A percentile compares a stretch with the other conserved stretches of the same genome.
phyloP scores from a whole-genome alignment of 2,329 filamentous ascomycete genomes.

The Trichoderma arundinaceum region DNA sequence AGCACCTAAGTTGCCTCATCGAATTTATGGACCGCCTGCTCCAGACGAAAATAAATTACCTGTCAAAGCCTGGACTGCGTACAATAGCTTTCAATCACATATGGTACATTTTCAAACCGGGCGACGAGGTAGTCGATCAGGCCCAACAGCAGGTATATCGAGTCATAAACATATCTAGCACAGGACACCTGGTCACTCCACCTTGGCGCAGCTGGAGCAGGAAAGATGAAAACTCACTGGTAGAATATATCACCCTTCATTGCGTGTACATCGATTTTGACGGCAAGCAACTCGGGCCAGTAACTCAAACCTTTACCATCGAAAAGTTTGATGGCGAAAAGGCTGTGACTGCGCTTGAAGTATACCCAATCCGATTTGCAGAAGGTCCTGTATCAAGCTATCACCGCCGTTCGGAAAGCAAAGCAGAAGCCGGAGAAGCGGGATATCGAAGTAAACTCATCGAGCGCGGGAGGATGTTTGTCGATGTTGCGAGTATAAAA shows the following conservation, averaged over 20 bases:
- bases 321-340: constrained; percentile 39
- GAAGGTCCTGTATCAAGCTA: neutral
- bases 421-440: neutral
- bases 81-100: constrained; percentile 38
- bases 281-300: constrained; percentile 40
- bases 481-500: constrained; percentile 34
- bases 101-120: constrained; percentile 41
- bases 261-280: constrained; percentile 44
- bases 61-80: neutral
- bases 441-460: constrained; percentile 34
- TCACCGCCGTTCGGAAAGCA: neutral
- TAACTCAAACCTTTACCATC: constrained; percentile 36
- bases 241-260: constrained; percentile 20
- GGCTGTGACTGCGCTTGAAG: constrained; percentile 35
- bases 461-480: constrained; percentile 35
- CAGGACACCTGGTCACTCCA: constrained; percentile 8
- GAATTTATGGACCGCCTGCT: constrained; percentile 25
- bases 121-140: constrained; percentile 35
- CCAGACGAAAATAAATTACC: constrained; percentile 10
- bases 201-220: constrained; percentile 5
- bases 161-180: constrained; percentile 33
- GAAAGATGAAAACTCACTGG: constrained; percentile 1
- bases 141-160: constrained; percentile 38
- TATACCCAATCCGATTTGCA: constrained; percentile 39
- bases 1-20: constrained; percentile 28